Evolutionary conservation across 1,284 basidiomycete genomes (phyloP).

Genomic region (Rugosomyces carneus): DNA sequence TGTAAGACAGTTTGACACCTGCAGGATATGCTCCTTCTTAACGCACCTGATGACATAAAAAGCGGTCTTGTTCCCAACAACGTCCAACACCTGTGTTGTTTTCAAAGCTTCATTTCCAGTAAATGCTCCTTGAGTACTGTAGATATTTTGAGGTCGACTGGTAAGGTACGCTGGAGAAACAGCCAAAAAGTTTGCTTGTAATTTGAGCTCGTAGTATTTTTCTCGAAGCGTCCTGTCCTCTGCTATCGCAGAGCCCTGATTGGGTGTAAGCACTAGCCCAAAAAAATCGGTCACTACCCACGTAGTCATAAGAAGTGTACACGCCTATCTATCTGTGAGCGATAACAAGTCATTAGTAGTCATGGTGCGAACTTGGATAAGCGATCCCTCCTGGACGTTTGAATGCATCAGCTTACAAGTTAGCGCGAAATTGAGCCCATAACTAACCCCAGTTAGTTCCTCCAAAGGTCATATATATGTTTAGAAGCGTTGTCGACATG

Average conservation of each 20-base stretch:
- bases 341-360: neutral
- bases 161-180: conserved; percentile 44
- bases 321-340: conserved; percentile 22
- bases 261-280: conserved; percentile 3
- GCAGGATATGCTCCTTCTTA: neutral
- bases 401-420: neutral
- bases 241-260: conserved; percentile 40
- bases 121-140: conserved; percentile 34
- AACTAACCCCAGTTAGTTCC: conserved; percentile 45
- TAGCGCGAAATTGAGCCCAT: neutral
- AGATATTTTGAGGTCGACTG: conserved; percentile 35
- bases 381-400: conserved; percentile 29
- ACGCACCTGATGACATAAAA: conserved; percentile 41
- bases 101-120: conserved; percentile 38
- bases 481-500: conserved; percentile 40
- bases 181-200: conserved; percentile 41
- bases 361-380: conserved; percentile 27
- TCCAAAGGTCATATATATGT: conserved; percentile 45
- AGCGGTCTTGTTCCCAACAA: conserved; percentile 37
- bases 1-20: conserved; percentile 8
- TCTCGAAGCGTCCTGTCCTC: conserved; percentile 44
- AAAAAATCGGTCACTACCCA: conserved; percentile 15
- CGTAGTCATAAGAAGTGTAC: conserved; percentile 47
- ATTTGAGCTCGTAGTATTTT: conserved; percentile 45
- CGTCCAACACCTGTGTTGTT: conserved; percentile 42